Percentiles rank a stretch among this genome's conserved stretches.
These are phyloP conservation scores for Symbiodinium pilosum DNA, from an alignment of 73 alveolate species.

Conservation along the genomic window DNA sequence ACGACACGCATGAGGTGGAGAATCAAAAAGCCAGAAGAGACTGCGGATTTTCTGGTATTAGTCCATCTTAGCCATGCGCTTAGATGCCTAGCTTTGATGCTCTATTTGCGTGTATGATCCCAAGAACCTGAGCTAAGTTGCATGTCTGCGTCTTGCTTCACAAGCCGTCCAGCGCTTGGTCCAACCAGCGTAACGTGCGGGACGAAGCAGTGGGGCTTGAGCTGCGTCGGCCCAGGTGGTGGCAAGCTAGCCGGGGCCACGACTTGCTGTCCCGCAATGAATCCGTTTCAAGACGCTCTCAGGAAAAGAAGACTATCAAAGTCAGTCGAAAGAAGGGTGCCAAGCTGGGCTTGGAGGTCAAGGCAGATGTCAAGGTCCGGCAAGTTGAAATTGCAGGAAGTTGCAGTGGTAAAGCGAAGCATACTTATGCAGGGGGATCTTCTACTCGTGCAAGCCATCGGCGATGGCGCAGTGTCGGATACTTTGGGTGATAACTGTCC, in stretches of 20 bases:
- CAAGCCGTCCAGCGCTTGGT: conserved; percentile 47
- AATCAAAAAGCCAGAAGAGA: conserved; percentile 69
- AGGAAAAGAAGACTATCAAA: conserved; percentile 79
- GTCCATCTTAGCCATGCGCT: conserved; percentile 50
- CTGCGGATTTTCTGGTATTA: conserved; percentile 61
- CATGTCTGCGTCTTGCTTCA: conserved; percentile 79
- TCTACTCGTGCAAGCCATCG: conserved; percentile 25
- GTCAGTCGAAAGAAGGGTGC: conserved; percentile 74
- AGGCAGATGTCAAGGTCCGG: not conserved
- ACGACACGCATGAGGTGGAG: too few relatives aligned
- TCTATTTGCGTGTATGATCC: not conserved
- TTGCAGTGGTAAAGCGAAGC: too few relatives aligned
- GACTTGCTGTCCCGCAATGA: not conserved
- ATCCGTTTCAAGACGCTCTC: too few relatives aligned
- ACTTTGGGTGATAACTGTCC: not conserved
- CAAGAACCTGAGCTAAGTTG: conserved; percentile 33
- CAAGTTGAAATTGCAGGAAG: too few relatives aligned
- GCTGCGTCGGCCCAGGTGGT: conserved; percentile 30
- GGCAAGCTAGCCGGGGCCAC: conserved; percentile 65
- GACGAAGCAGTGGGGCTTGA: not conserved
- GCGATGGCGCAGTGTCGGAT: conserved; percentile 39
- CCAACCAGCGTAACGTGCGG: not conserved
- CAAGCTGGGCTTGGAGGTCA: conserved; percentile 41
- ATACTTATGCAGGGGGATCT: conserved; percentile 15
- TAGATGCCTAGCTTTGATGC: not conserved